Percentiles rank a stretch among this genome's conserved stretches.
Evolutionary conservation across 495 filamentous ascomycete species (phyloP).

Genomic region (Viridothelium virens): DNA sequence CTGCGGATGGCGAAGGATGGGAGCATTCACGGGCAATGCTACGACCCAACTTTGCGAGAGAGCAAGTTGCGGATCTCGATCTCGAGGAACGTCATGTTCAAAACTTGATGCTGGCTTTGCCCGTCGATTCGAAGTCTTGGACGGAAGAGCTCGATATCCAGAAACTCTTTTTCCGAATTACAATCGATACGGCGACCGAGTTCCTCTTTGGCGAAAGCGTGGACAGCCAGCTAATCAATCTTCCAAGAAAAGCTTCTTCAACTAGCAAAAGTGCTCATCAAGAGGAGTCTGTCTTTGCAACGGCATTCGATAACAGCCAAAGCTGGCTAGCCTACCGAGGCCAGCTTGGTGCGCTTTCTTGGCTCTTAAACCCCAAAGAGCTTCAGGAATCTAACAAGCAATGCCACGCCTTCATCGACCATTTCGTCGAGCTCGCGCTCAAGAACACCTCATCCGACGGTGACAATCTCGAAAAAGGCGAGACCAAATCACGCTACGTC

Average conservation of each 20-base stretch:
- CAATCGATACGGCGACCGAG: conserved; percentile 74
- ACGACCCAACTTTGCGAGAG: conserved; percentile 74
- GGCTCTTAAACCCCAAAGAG: conserved; percentile 33
- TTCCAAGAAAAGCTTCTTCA: conserved; percentile 17
- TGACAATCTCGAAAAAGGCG: conserved; percentile 53
- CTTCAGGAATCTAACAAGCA: conserved; percentile 54
- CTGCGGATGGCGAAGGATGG: conserved; percentile 53
- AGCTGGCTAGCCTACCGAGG: conserved; percentile 19
- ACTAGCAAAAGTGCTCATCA: neutral
- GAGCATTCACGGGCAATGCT: conserved; percentile 67
- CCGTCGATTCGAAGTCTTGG: conserved; percentile 27
- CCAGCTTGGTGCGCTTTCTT: conserved; percentile 36
- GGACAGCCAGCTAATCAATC: conserved; percentile 44
- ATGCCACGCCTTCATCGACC: conserved; percentile 47
- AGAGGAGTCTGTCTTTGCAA: conserved; percentile 23
- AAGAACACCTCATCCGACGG: conserved; percentile 47
- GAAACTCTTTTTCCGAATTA: conserved; percentile 70
- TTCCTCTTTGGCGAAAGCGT: conserved; percentile 76
- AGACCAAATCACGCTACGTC: conserved; percentile 46
- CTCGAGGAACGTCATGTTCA: conserved; percentile 68
- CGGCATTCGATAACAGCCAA: conserved; percentile 28
- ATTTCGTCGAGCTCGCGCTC: conserved; percentile 62
- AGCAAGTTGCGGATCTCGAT: conserved; percentile 71
- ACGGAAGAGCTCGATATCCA: conserved; percentile 56
- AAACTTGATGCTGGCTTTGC: conserved; percentile 25